Conservation (phyloP, 371 early-diverging fungal species). For the Apophysomyces ossiformis region DNA sequence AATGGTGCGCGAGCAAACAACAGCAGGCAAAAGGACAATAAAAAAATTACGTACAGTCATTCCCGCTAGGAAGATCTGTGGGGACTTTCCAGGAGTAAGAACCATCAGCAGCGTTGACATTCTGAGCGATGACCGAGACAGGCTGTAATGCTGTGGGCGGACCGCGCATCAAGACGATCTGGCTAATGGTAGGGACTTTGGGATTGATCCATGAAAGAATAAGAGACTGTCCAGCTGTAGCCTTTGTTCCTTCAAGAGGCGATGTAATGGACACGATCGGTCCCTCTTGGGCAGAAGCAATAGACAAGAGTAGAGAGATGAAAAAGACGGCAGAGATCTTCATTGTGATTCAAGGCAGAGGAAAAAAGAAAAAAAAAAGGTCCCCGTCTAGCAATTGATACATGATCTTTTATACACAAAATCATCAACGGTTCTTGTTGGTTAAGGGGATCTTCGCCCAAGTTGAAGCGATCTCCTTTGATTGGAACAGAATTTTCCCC, state of each 20-base stretch:
- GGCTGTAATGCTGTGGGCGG: conserved; percentile 36
- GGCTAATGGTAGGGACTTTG: conserved; percentile 27
- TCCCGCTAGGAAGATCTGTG: conserved; percentile 27
- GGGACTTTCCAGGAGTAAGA: conserved; percentile 40
- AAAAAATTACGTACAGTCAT: conserved; percentile 34
- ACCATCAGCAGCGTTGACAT: conserved; percentile 29
- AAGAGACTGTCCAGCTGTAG: conserved; percentile 31
- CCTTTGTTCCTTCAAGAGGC: conserved; percentile 33
- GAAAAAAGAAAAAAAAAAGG: neutral
- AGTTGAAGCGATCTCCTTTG: neutral
- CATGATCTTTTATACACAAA: neutral
- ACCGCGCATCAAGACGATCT: conserved; percentile 39
- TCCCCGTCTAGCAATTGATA: neutral
- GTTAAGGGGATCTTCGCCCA: neutral
- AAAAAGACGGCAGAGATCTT: neutral
- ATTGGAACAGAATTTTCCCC: neutral
- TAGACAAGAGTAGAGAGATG: neutral
- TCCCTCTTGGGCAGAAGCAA: neutral
- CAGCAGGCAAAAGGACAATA: neutral
- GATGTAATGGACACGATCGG: conserved; percentile 42
- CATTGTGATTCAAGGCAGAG: neutral
- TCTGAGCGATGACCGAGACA: conserved; percentile 33
- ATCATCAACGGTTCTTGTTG: neutral
- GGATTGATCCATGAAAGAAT: conserved; percentile 40
- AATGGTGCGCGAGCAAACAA: neutral